Percentiles rank a stretch among this genome's conserved stretches.
These are phyloP conservation scores for Pseudonectria buxi DNA, from an alignment of 2,329 filamentous ascomycete genomes.

Conservation along the genomic window DNA sequence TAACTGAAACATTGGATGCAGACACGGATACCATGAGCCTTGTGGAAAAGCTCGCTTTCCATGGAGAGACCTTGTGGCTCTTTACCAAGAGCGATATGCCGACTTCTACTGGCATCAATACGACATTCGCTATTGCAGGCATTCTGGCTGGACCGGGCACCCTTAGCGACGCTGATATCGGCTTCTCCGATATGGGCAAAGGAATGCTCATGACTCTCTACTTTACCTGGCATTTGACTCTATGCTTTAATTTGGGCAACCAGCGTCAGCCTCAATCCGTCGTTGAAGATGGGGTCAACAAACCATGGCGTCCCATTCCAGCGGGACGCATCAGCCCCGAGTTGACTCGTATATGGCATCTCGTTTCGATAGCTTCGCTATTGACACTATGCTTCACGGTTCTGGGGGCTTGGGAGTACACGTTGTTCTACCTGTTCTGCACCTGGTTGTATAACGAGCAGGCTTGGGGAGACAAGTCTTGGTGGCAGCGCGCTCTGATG, in stretches of 20 bases:
- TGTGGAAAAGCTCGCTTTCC: constrained; percentile 10
- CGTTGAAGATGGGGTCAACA: constrained; percentile 34
- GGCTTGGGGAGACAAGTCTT: constrained; percentile 22
- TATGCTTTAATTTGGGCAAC: constrained; percentile 31
- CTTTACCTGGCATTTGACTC: constrained; percentile 17
- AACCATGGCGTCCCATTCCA: constrained; percentile 29
- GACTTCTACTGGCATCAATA: constrained; percentile 14
- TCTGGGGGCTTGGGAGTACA: constrained; percentile 19
- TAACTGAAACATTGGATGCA: constrained; percentile 8
- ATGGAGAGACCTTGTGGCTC: constrained; percentile 10
- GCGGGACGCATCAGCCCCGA: constrained; percentile 21
- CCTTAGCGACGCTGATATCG: constrained; percentile 9
- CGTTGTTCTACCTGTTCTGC: constrained; percentile 22
- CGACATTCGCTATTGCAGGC: constrained; percentile 11
- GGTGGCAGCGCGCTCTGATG: constrained; percentile 18
- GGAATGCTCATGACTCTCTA: constrained; percentile 14
- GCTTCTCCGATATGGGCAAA: constrained; percentile 8
- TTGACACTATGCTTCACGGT: constrained; percentile 14
- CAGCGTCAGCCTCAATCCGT: constrained; percentile 28
- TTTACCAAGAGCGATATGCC: constrained; percentile 15
- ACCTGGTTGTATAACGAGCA: constrained; percentile 38
- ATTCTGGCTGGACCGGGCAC: constrained; percentile 11
- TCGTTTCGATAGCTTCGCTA: constrained; percentile 16
- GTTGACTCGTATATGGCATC: constrained; percentile 15
- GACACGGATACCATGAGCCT: constrained; percentile 1